phyloP scores from a whole-genome alignment of 495 filamentous ascomycete species.

The Lasiosphaeriaceae sp. region DNA sequence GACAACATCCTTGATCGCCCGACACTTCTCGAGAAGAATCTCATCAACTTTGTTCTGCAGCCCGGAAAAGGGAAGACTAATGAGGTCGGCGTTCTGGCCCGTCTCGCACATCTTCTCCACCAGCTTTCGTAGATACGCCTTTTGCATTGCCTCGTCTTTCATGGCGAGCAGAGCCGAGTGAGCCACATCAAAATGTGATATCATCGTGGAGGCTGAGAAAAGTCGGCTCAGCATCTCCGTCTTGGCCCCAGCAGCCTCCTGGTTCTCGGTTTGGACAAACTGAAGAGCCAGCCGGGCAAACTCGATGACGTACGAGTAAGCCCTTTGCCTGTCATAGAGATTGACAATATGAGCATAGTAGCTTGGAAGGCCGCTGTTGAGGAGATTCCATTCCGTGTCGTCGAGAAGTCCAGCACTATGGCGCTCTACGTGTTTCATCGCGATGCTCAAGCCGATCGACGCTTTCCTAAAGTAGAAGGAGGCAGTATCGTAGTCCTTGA shows the following conservation, averaged over 20 bases:
- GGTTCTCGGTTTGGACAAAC: slow-evolving; percentile 40
- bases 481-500: slow-evolving; percentile 67
- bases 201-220: slow-evolving; percentile 75
- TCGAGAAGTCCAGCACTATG: slow-evolving; percentile 61
- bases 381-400: slow-evolving; percentile 64
- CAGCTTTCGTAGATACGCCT: slow-evolving; percentile 58
- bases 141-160: slow-evolving; percentile 63
- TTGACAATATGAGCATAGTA: slow-evolving; percentile 85
- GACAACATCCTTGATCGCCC: slow-evolving; percentile 52
- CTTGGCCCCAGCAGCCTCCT: slow-evolving; percentile 35
- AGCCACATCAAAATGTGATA: slow-evolving; percentile 73
- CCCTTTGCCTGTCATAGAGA: slow-evolving; percentile 72
- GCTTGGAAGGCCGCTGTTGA: slow-evolving; percentile 71
- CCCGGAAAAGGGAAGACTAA: slow-evolving; percentile 71
- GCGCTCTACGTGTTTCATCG: slow-evolving; percentile 28
- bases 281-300: slow-evolving; percentile 79
- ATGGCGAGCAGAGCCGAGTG: slow-evolving; percentile 73
- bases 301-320: slow-evolving; percentile 74
- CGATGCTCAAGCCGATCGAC: slow-evolving; percentile 66
- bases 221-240: slow-evolving; percentile 76
- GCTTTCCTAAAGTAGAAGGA: slow-evolving; percentile 76
- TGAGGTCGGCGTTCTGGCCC: slow-evolving; percentile 62
- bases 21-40: slow-evolving; percentile 62
- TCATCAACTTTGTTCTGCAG: slow-evolving; percentile 75
- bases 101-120: slow-evolving; percentile 67